These are phyloP conservation scores for Geotrichum phurueaensis DNA, from an alignment of 1,139 yeast genomes.

Conservation along the genomic window DNA sequence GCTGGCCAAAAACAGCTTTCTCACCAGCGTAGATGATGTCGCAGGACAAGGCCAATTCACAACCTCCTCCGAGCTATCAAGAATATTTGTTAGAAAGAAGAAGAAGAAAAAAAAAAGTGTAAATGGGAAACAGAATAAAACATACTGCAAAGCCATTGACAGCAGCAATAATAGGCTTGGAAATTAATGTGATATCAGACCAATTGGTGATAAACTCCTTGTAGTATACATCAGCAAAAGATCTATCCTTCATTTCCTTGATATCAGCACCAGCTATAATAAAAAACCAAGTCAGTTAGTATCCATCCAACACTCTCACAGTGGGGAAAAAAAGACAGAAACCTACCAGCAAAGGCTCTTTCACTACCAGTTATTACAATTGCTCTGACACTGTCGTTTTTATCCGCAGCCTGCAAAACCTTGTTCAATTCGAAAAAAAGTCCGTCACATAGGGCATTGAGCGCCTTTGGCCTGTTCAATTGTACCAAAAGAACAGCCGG, in stretches of 20 bases:
- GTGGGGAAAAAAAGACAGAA: neutral
- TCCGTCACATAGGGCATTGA: slow-evolving; percentile 56
- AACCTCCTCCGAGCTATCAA: slow-evolving; percentile 44
- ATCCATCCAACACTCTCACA: neutral
- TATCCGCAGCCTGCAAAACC: slow-evolving; percentile 40
- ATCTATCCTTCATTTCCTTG: slow-evolving; percentile 43
- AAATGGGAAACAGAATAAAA: neutral
- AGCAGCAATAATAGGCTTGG: slow-evolving; percentile 47
- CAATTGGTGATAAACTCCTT: slow-evolving; percentile 37
- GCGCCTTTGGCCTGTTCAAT: slow-evolving; percentile 57
- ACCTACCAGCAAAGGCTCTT: slow-evolving; percentile 40
- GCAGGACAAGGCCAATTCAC: slow-evolving; percentile 49
- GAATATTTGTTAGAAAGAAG: neutral
- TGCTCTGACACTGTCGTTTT: slow-evolving; percentile 40
- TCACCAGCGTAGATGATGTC: slow-evolving; percentile 48
- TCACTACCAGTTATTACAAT: slow-evolving; percentile 45
- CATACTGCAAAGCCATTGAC: slow-evolving; percentile 45
- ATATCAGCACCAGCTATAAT: slow-evolving; percentile 49
- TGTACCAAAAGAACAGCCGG: slow-evolving; percentile 46
- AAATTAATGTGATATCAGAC: slow-evolving; percentile 35
- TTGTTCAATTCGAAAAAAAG: slow-evolving; percentile 41
- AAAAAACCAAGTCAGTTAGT: neutral
- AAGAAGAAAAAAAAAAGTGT: neutral
- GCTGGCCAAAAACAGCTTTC: slow-evolving; percentile 47
- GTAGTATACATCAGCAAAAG: slow-evolving; percentile 37